Conservation (phyloP, 108 stramenopile species). For the Cyclostephanos invisitatus region DNA sequence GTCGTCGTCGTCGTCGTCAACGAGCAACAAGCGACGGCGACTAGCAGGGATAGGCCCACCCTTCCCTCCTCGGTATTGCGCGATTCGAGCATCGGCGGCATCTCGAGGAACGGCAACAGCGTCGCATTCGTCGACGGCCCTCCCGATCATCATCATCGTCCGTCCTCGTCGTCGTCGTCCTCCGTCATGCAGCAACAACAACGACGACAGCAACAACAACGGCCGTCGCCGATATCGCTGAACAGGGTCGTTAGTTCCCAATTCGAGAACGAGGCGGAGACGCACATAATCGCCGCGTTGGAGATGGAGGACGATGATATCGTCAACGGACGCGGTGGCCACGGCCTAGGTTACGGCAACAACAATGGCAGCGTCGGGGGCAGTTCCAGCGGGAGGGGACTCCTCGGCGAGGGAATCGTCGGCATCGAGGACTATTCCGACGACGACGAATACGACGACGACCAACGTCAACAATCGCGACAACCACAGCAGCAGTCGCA, state of each 20-base stretch:
- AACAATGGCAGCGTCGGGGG: neutral
- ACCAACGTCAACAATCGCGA: neutral
- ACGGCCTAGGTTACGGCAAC: conserved; percentile 6
- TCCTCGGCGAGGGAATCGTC: conserved; percentile 7
- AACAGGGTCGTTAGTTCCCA: conserved; percentile 25
- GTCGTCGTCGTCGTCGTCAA: neutral
- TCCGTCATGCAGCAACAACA: too few species aligned
- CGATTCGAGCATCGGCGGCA: neutral
- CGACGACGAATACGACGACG: conserved; percentile 32
- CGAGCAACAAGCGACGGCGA: neutral
- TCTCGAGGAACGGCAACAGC: conserved; percentile 3
- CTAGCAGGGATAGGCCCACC: neutral
- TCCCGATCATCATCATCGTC: neutral
- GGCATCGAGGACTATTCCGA: conserved; percentile 49
- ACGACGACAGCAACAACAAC: neutral
- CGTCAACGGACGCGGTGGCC: conserved; percentile 5
- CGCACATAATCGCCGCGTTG: conserved; percentile 37
- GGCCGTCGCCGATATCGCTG: conserved; percentile 9
- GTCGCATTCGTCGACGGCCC: conserved; percentile 1
- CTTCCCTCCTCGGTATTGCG: neutral
- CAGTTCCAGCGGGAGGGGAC: neutral
- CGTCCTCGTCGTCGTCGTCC: neutral
- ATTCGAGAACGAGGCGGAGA: conserved; percentile 46
- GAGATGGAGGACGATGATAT: conserved; percentile 38
- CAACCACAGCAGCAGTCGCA: neutral